Evolutionary conservation across 768 basidiomycete genomes (phyloP).

Genomic region (Gloeostereum incarnatum): DNA sequence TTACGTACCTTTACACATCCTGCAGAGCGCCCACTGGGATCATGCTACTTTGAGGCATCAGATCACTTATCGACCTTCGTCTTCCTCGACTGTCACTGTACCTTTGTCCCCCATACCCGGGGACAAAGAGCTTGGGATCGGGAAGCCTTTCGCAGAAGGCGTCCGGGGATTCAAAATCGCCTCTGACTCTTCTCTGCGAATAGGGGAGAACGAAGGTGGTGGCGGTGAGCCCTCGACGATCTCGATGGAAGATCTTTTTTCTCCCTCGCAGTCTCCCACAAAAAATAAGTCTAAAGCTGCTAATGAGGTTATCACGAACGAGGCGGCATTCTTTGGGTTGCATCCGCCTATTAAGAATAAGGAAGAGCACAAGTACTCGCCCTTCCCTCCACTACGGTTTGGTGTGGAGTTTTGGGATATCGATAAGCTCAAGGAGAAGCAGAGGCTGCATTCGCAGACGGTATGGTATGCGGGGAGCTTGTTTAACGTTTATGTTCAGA

Average conservation of each 20-base stretch:
- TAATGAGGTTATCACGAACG: slow-evolving; percentile 8
- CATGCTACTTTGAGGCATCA: slow-evolving; percentile 58
- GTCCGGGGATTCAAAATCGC: slow-evolving; percentile 22
- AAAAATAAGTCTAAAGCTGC: slow-evolving; percentile 2
- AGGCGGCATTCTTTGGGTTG: slow-evolving; percentile 12
- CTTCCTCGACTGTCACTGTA: slow-evolving; percentile 19
- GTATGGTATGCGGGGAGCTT: slow-evolving; percentile 86
- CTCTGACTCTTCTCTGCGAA: slow-evolving; percentile 57
- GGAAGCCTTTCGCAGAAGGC: slow-evolving; percentile 38
- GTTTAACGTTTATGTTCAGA: slow-evolving; percentile 85
- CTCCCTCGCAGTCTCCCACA: slow-evolving; percentile 15
- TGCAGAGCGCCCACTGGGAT: slow-evolving; percentile 78
- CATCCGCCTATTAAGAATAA: slow-evolving; percentile 20
- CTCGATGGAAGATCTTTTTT: slow-evolving; percentile 69
- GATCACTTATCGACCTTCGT: slow-evolving; percentile 33
- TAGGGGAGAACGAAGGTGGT: slow-evolving; percentile 58
- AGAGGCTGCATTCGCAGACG: slow-evolving; percentile 73
- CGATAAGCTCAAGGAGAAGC: slow-evolving; percentile 75
- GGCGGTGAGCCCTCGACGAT: slow-evolving; percentile 23
- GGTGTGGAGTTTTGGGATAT: slow-evolving; percentile 89
- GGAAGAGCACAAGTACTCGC: slow-evolving; percentile 36
- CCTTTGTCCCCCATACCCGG: slow-evolving; percentile 21
- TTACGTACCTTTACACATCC: slow-evolving; percentile 55
- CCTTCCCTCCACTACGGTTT: slow-evolving; percentile 77
- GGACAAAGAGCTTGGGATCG: slow-evolving; percentile 64